Evolutionary conservation across 805 yeast genomes (phyloP), one percentile per base, ranked within the genome.

Genomic region (Candida maris): DNA sequence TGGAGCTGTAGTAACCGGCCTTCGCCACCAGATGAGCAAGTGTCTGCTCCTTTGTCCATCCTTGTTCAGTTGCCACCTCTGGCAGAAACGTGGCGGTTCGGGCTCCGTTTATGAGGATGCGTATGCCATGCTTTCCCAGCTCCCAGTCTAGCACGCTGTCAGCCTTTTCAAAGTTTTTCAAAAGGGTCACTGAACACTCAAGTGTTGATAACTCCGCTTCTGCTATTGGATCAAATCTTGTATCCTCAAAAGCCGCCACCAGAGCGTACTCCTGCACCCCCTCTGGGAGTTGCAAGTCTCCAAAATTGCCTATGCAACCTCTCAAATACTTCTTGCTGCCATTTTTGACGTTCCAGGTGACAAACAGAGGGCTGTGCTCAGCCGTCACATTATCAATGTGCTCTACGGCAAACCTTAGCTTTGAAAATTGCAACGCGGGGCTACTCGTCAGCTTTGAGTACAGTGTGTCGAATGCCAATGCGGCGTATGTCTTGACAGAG

Each of bases 261-360:
- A 81, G 35, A 0, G 96, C 70, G 53, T 80, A 91, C 25, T 69
- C 67, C 16, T 64, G 56, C 3, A 88, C 70, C 0, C 93, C 96
- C 1, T 52, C 34, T 13, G 71, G 78, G 2, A 85, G 48, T 0
- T 71, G 67, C 38, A 72, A 57, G 12, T 73, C 62, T 14, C 69
- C 64, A 56, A 93, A 93, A 0, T 96, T 89, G 1, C 98, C 98
- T 37, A 91, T 93, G 54, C 98, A 91, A 0, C 98, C 98, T 28
- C 97, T 67, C 32, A 91, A 64, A 10, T 65, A 61, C 18, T 60
- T 54, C 1, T 59, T 52, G 7, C 41, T 39, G 34, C 57, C 34
- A 48, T 44, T 45, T 39, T 14, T 50, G 48, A 38, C 70, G 48
- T 78, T 80, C 96, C 96, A 93, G 0, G 97, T 93, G 21, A 91